Evolutionary conservation across 805 yeast genomes (phyloP), one percentile per base, ranked within the genome.

Genomic region (Helenozyma rhizophorensis): DNA sequence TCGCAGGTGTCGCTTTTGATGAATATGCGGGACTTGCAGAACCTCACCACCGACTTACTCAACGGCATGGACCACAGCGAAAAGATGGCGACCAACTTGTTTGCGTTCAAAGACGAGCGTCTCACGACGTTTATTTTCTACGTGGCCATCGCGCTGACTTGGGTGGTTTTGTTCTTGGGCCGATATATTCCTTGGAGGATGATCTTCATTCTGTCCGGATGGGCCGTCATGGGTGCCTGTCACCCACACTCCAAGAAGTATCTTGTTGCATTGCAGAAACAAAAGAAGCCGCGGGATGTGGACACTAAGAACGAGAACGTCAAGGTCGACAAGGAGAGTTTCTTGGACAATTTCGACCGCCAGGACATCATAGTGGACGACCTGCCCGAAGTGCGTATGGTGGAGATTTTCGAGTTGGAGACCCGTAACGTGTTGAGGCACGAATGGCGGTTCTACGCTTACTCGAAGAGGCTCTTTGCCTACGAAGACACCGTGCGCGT

Each of bases 391-490:
- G 54, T 61, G 1, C 63, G 76, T 27, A 54, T 61, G n/a, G 88
- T 85, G 6, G 94, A 88, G 50, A 65, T 89, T 1, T 89, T 70
- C 53, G 95, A 88, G 54, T 67, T 88, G 15, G 83, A 83, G 51
- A 67, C 71, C 27, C 81, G 72, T 44, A 83, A 83, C 23, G 56
- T 76, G 16, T 70, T 82, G 2, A 73, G 78, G 0, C 62, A 69
- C 6, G 68, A 68, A 18, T 88, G 90, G 84, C 66, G 71, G 23
- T 73, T 78, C 18, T 74, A 74, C 50, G 53, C 72, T 14, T 84
- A 69, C 50, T 70, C 90, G 0, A 62, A 62, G 9, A 61, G 63
- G 3, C 53, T 79, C 0, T 89, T 81, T 54, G 80, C 75, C 36
- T 51, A 54, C 13, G 55, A 57, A 15, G 78, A 79, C 41, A 51